Evolutionary conservation across 139 green algal genomes (phyloP).

Genomic region (Chlamydomonas incerta): DNA sequence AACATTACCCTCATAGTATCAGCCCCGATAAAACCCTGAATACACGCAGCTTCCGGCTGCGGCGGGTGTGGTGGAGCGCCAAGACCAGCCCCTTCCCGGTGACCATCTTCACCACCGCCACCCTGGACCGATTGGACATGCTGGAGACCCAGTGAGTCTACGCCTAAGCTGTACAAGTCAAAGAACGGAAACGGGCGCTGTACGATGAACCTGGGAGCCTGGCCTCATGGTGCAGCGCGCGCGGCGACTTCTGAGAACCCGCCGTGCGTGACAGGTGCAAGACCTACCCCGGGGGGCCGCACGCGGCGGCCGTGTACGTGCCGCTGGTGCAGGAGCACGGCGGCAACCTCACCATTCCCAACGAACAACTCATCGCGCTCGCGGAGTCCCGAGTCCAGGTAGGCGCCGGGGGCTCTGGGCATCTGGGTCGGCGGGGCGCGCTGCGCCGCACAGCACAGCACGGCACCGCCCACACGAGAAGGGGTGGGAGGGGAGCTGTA

Average conservation of each 20-base stretch:
- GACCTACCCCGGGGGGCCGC: constrained; percentile 1
- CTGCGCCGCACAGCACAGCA: too few species aligned
- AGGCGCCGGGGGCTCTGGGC: not conserved
- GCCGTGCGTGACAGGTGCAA: constrained; percentile 6
- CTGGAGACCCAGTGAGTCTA: constrained; percentile 18
- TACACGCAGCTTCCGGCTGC: constrained; percentile 5
- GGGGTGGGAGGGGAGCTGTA: too few species aligned
- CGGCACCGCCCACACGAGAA: too few species aligned
- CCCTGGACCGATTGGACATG: constrained; percentile 27
- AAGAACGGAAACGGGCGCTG: too few species aligned
- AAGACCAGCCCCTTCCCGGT: not conserved
- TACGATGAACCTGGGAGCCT: too few species aligned
- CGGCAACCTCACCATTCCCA: not conserved
- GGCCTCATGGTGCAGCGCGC: too few species aligned
- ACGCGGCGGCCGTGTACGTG: constrained; percentile 19
- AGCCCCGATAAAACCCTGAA: too few species aligned
- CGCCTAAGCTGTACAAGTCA: too few species aligned
- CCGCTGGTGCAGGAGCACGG: not conserved
- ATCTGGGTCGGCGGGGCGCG: too few species aligned
- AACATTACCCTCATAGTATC: not conserved
- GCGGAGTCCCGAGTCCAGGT: constrained; percentile 22
- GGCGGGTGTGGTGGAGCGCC: constrained; percentile 11
- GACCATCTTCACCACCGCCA: constrained; percentile 38
- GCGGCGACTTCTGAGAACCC: too few species aligned
- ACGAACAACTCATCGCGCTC: not conserved